Conservation (phyloP, 257 asterid species). For the Plantago major region DNA sequence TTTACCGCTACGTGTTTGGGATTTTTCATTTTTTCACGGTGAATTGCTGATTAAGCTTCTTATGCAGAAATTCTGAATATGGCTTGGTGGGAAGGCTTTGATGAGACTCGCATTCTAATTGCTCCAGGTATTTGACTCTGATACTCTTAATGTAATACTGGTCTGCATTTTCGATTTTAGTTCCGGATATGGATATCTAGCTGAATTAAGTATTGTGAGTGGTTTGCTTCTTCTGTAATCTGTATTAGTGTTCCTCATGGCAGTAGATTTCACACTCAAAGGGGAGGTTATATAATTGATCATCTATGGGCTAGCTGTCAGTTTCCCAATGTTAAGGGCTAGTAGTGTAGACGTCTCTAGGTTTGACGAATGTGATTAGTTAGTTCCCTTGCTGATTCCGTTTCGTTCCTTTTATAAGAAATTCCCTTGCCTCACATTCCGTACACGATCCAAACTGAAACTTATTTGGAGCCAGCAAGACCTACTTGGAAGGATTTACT, state of each 20-base stretch:
- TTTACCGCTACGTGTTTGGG: too few relatives aligned
- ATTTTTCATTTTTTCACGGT: neutral
- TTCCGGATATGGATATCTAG: neutral
- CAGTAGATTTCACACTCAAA: neutral
- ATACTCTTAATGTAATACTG: neutral
- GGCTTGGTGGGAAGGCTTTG: conserved; percentile 74
- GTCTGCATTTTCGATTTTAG: neutral
- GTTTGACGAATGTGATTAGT: too few relatives aligned
- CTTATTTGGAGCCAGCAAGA: too few relatives aligned
- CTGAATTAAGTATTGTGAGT: neutral
- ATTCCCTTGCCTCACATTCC: too few relatives aligned
- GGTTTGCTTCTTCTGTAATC: too few relatives aligned
- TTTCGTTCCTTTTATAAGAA: too few relatives aligned
- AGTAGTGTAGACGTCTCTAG: too few relatives aligned
- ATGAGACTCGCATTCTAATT: conserved; percentile 68
- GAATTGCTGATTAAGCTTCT: neutral
- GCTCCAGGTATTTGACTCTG: conserved; percentile 44
- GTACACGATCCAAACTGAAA: too few relatives aligned
- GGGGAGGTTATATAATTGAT: too few relatives aligned
- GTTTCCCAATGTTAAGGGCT: neutral
- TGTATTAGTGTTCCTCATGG: neutral
- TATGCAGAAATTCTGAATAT: conserved; percentile 21
- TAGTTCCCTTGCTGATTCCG: too few relatives aligned
- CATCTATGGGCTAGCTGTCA: too few relatives aligned
- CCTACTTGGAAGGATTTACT: too few relatives aligned